These are phyloP conservation scores for Entamoeba histolytica DNA, from an alignment of 208 protist species.

Conservation along the genomic window DNA sequence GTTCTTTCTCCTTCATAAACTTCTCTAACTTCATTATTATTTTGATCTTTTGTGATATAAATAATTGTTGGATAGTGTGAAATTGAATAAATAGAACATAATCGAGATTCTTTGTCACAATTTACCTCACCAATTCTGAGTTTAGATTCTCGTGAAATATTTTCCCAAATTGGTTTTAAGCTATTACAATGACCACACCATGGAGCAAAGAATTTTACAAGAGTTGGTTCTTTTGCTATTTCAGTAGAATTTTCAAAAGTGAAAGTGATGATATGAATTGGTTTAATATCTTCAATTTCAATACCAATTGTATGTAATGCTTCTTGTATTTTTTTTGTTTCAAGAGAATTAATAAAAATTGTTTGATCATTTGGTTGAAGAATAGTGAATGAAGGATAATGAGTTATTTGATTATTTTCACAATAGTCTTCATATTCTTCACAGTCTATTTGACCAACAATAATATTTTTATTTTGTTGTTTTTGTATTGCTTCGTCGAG, in stretches of 20 bases:
- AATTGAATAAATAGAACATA: conserved; percentile 4
- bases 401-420: not conserved
- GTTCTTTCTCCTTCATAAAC: not conserved
- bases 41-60: too few species aligned
- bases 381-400: not conserved
- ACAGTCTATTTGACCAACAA: not conserved
- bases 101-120: not conserved
- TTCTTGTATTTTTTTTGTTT: not conserved
- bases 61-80: not conserved
- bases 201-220: conserved; percentile 7
- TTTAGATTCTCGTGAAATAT: not conserved
- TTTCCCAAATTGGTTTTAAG: not conserved
- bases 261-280: not conserved
- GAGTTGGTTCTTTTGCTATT: not conserved
- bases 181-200: conserved; percentile 9
- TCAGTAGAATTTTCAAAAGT: not conserved
- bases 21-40: too few species aligned
- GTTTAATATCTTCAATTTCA: not conserved
- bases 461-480: not conserved
- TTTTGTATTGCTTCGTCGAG: not conserved
- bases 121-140: conserved; percentile 8
- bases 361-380: not conserved
- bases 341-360: not conserved
- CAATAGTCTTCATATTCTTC: not conserved
- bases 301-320: not conserved